Conservation (phyloP, 495 filamentous ascomycete genomes). For the Hypomontagnella submonticulosa region DNA sequence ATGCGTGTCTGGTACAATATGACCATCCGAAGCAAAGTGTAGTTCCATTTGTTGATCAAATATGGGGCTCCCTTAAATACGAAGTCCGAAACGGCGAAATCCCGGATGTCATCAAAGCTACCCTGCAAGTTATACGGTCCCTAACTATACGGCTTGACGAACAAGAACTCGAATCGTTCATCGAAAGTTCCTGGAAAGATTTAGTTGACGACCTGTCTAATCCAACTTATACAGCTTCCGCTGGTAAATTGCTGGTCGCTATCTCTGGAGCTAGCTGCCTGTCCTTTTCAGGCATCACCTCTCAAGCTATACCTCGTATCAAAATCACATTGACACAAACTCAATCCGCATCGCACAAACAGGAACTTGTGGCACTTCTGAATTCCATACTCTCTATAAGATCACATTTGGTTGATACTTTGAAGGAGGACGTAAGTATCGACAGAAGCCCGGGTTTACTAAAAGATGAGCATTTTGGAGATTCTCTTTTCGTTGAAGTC, state of each 20-base stretch:
- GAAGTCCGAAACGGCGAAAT: conserved; percentile 67
- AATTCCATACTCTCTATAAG: conserved; percentile 55
- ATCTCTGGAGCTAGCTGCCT: conserved; percentile 50
- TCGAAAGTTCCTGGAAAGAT: conserved; percentile 54
- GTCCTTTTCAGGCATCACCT: conserved; percentile 50
- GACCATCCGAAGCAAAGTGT: conserved; percentile 53
- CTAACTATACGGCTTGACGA: conserved; percentile 53
- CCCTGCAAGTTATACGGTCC: conserved; percentile 58
- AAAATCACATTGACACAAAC: conserved; percentile 53
- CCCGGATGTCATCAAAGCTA: conserved; percentile 60
- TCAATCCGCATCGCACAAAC: conserved; percentile 54
- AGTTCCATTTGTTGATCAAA: conserved; percentile 54
- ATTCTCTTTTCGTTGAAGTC: conserved; percentile 51
- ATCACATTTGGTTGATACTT: conserved; percentile 43
- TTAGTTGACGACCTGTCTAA: conserved; percentile 57
- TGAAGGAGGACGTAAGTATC: conserved; percentile 30
- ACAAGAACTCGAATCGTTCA: conserved; percentile 49
- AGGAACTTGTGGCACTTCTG: conserved; percentile 54
- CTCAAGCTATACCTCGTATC: conserved; percentile 50
- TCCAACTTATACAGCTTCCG: conserved; percentile 57
- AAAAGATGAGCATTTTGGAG: conserved; percentile 41
- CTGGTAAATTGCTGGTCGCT: conserved; percentile 58
- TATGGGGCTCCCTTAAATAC: conserved; percentile 67
- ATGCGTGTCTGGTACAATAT: conserved; percentile 58
- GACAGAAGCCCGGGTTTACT: conserved; percentile 12